Evolutionary conservation across 208 protist genomes (phyloP), one percentile per base, ranked within the genome.

Genomic region (Balamuthia mandrillaris): DNA sequence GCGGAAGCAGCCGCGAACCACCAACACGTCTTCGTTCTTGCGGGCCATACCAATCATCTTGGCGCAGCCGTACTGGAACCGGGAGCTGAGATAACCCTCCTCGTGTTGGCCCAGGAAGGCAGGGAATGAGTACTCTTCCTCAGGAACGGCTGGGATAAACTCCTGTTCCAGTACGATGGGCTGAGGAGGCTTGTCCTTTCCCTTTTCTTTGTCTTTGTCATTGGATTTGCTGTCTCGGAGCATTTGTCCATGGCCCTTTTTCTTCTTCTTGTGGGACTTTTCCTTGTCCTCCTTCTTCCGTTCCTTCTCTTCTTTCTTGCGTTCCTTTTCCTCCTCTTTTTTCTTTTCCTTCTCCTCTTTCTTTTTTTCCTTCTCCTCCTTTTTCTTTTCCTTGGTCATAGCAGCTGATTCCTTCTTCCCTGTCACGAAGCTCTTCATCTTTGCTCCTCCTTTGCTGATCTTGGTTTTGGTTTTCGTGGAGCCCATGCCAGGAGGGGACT

Each of bases 1-100:
- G 27, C 89, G 60, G 66, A 89, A 91, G 16, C 47, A 51, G 18
- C 89, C 87, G 35, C 60, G 39, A 14, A 78, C 29, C 68, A 78
- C 58, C 44, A 78, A 31, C 68, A 47, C 58, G 44, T 78, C 68
- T 18, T 78, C 68, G 68, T 78, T 78, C 68, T 78, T 78, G 16
- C 68, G 68, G 0, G 45, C 68, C 68, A 78, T 14, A 78, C 68
- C 68, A 47, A 78, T 78, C 68, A 78, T 78, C 45, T 78, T 78
- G 39, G 68, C 68, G 29, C 68, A 78, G 6, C 68, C 68, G 12
- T 58, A 33, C 16, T 24, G 29, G 27, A 78, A 78, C 1, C 68
- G 68, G 9, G 51, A 58, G 68, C 68, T 78, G 4, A 49, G 44
- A 24, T 42, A 39, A 3, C 68, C 68, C 18, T 78, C 68, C 9